Conservation (phyloP, 495 filamentous ascomycete genomes). For the Penicillium cosmopolitanum region DNA sequence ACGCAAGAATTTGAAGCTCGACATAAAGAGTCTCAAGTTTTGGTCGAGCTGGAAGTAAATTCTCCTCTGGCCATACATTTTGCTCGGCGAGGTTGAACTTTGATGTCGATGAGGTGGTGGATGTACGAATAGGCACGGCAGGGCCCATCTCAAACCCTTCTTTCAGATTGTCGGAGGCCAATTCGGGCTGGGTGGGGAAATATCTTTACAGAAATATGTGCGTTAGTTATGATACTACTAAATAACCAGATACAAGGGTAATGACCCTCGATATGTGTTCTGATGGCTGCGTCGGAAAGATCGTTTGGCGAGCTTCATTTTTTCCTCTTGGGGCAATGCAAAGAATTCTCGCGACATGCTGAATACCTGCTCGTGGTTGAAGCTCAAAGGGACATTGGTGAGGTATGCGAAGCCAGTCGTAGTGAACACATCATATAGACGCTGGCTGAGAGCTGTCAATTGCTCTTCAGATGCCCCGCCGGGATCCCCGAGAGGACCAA, state of each 20-base stretch:
- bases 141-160: conserved; percentile 54
- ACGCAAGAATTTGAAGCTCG: conserved; percentile 46
- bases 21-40: conserved; percentile 41
- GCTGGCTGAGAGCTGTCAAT: conserved; percentile 28
- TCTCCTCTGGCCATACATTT: conserved; percentile 45
- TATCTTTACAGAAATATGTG: conserved; percentile 26
- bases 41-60: conserved; percentile 16
- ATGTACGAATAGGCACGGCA: conserved; percentile 10
- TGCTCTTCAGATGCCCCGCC: conserved; percentile 19
- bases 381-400: conserved; percentile 42
- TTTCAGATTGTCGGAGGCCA: conserved; percentile 44
- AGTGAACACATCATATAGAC: conserved; percentile 44
- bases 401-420: conserved; percentile 53
- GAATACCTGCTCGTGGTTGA: conserved; percentile 45
- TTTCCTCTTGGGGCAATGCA: conserved; percentile 31
- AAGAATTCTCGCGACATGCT: conserved; percentile 46
- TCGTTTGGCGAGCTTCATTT: conserved; percentile 47
- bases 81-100: conserved; percentile 46
- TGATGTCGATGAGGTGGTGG: conserved; percentile 3
- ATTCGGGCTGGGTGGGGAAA: conserved; percentile 43
- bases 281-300: conserved; percentile 38
- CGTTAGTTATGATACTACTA: background rate
- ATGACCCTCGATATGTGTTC: conserved; percentile 50
- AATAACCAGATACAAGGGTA: background rate
- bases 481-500: conserved; percentile 29